Percentiles rank a stretch among this genome's conserved stretches.
phyloP scores from a whole-genome alignment of 139 green algal species.

The Tetraselmis striata region DNA sequence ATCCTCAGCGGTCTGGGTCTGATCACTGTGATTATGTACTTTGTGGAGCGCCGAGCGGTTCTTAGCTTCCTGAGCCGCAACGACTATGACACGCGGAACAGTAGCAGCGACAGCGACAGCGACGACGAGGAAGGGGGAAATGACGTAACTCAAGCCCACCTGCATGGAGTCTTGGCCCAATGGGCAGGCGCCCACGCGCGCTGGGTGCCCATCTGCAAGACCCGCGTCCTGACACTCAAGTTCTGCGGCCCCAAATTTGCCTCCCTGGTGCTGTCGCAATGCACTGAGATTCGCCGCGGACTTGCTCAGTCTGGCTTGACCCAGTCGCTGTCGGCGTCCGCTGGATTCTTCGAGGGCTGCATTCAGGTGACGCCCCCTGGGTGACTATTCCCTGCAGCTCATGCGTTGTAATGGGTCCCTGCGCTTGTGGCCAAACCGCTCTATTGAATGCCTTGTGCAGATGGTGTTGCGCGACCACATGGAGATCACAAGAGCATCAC shows the following conservation, averaged over 20 bases:
- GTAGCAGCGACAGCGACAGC: neutral
- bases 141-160: neutral
- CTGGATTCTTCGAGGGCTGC: neutral
- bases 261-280: neutral
- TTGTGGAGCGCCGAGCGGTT: neutral
- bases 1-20: neutral
- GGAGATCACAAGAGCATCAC: too few relatives aligned
- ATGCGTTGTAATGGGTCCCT: too few relatives aligned
- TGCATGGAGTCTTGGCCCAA: neutral
- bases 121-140: neutral
- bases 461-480: neutral
- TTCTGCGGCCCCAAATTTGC: neutral
- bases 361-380: neutral
- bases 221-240: neutral
- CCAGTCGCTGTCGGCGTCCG: neutral
- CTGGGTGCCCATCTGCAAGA: neutral
- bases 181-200: neutral
- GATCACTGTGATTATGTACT: neutral
- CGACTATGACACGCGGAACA: too few relatives aligned
- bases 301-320: neutral
- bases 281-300: neutral
- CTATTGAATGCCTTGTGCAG: too few relatives aligned
- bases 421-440: too few relatives aligned
- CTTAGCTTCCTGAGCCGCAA: too few relatives aligned
- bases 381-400: too few relatives aligned